phyloP scores from a whole-genome alignment of 176 grass and related monocot genomes.

The Musa schizocarpa region DNA sequence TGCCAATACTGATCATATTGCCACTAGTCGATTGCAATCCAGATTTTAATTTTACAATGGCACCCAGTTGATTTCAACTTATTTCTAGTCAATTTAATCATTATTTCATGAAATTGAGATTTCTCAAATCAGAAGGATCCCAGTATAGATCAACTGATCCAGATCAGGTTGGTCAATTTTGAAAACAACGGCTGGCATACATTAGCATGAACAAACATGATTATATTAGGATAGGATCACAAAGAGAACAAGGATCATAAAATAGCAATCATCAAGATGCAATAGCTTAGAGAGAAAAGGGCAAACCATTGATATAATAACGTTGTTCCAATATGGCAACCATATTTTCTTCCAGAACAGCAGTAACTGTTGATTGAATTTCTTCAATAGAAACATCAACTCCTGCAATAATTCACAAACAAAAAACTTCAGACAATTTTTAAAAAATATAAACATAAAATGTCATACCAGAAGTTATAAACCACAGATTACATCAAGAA shows the following conservation, averaged over 20 bases:
- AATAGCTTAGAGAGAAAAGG: slow-evolving; percentile 14
- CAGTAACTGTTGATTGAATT: slow-evolving; percentile 56
- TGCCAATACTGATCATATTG: too few species aligned
- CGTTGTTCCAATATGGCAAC: slow-evolving; percentile 81
- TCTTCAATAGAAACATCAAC: slow-evolving; percentile 83
- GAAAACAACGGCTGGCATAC: background rate
- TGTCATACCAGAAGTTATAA: background rate
- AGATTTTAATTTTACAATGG: too few species aligned
- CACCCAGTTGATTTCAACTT: too few species aligned
- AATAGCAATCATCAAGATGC: slow-evolving; percentile 9
- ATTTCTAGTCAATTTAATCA: too few species aligned
- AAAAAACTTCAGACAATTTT: background rate
- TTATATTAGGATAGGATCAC: background rate
- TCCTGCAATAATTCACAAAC: slow-evolving; percentile 33
- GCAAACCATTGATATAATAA: slow-evolving; percentile 84
- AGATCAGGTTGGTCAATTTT: too few species aligned
- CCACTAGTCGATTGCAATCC: too few species aligned
- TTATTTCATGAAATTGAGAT: too few species aligned
- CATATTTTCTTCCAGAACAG: slow-evolving; percentile 69
- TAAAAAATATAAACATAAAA: background rate
- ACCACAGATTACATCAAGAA: background rate
- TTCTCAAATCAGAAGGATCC: too few species aligned
- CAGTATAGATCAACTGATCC: too few species aligned
- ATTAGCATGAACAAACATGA: background rate
- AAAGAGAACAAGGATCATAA: slow-evolving; percentile 9